Conservation (phyloP, 805 yeast species). For the Saccharomyces mikatae region DNA sequence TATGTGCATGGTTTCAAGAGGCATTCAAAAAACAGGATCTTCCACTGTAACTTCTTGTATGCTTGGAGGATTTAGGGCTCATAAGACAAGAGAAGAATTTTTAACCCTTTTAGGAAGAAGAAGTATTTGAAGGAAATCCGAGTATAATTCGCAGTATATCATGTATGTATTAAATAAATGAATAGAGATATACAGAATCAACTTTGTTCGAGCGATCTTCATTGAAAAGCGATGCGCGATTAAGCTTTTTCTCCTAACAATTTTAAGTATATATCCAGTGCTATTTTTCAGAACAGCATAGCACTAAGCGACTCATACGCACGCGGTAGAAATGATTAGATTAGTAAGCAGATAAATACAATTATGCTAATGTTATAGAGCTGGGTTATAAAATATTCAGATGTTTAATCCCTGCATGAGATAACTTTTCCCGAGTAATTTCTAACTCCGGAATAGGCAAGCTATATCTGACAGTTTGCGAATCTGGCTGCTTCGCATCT, state of each 20-base stretch:
- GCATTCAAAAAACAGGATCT: conserved; percentile 92
- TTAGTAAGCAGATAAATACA: not conserved
- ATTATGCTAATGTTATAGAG: not conserved
- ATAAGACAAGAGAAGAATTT: conserved; percentile 94
- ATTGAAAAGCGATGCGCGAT: not conserved
- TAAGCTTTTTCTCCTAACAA: not conserved
- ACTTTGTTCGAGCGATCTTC: not conserved
- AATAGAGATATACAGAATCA: not conserved
- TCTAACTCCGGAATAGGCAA: conserved; percentile 57
- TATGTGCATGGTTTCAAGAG: conserved; percentile 99
- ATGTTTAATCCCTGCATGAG: conserved; percentile 27
- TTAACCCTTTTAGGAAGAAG: conserved; percentile 67
- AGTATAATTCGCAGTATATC: not conserved
- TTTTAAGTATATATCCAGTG: not conserved
- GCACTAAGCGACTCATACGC: not conserved
- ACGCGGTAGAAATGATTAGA: not conserved
- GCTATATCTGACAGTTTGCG: conserved; percentile 58
- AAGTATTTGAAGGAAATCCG: conserved; percentile 11
- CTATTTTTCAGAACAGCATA: not conserved
- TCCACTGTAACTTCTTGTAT: conserved; percentile 91
- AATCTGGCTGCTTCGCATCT: conserved; percentile 39
- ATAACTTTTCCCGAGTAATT: conserved; percentile 23
- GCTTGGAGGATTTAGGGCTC: conserved; percentile 94
- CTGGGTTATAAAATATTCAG: not conserved
- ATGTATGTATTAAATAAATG: conserved; percentile 1